A percentile compares a stretch with the other conserved stretches of the same genome.
phyloP scores from a whole-genome alignment of 345 rosid genomes.

The Abelmoschus esculentus region DNA sequence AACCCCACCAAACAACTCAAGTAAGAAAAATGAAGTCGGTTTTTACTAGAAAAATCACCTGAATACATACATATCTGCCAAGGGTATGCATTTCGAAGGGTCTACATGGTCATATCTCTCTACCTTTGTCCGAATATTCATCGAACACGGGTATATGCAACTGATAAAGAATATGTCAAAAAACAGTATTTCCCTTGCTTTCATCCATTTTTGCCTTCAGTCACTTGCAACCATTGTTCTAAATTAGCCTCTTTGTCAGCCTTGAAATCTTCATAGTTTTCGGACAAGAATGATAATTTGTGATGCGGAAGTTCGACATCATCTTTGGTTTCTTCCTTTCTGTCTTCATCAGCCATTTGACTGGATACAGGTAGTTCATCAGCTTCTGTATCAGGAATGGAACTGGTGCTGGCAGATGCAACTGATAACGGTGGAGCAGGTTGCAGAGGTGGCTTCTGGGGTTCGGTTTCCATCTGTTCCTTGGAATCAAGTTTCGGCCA shows the following conservation, averaged over 20 bases:
- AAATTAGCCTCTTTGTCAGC: constrained; percentile 73
- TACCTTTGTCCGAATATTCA: no score
- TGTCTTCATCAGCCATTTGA: constrained; percentile 13
- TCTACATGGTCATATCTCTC: no score
- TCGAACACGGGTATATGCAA: no score
- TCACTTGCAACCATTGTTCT: constrained; percentile 69
- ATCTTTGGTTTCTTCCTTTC: constrained; percentile 22
- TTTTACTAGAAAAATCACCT: no score
- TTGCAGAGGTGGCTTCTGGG: constrained; percentile 22
- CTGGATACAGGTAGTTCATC: constrained; percentile 41
- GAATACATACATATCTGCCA: no score
- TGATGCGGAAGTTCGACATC: constrained; percentile 3
- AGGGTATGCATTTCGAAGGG: no score
- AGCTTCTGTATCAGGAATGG: constrained; percentile 33
- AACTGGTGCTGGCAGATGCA: constrained; percentile 36
- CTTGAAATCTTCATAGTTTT: constrained; percentile 55
- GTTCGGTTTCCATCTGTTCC: constrained; percentile 23
- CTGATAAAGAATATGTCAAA: no score
- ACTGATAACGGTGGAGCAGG: constrained; percentile 21
- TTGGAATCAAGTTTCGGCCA: constrained; percentile 61
- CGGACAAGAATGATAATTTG: constrained; percentile 17
- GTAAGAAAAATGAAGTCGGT: no score
- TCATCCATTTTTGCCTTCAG: constrained; percentile 23
- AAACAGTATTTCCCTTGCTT: constrained; percentile 8
- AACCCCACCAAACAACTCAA: no score